Evolutionary conservation across 768 basidiomycete genomes (phyloP), one percentile per base, ranked within the genome.

Genomic region (Hydnum rufescens): DNA sequence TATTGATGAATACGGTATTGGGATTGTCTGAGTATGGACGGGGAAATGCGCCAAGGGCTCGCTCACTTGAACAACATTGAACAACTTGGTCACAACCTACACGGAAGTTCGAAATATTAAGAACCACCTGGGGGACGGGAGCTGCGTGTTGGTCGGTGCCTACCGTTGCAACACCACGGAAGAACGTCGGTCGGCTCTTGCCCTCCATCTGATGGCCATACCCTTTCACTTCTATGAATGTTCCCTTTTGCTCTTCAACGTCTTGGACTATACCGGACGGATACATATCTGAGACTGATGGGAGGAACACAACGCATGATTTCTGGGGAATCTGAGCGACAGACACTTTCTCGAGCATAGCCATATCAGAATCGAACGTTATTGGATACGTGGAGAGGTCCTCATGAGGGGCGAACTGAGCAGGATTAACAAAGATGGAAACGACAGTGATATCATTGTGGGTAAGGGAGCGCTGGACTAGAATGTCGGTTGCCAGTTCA

Each of bases 351-450:
- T 25, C 30, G 26, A 28, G 30, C 31, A 18, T 36, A 5, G 51
- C 54, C 19, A 96, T 71, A 64, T 99, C 95, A 2, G 63, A 59
- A 0, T 78, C 70, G 3, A 99, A 69, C 0, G 89, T 93, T 36
- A 89, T 79, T 1, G 95, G 95, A 64, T 99, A 99, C 3, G 80
- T 77, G 26, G 73, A 72, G 2, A 97, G 76, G 63, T 97, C 95
- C 66, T 99, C 95, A 57, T 88, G 79, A 0, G 88, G 92, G 1
- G 93, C 87, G 59, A 99, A 99, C 64, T 97, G 92, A 2, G 92
- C 83, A 0, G 95, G 95, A 63, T 99, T 97, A 54, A 99, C 92
- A 64, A 96, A 99, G 59, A 99, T 87, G 26, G 92, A 95, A 54
- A 96, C 68, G 58, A 96, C 77, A 0, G 95, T 97, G 36, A 80